phyloP scores from a whole-genome alignment of 2,329 filamentous ascomycete species.

The Pseudonectria foliicola region DNA sequence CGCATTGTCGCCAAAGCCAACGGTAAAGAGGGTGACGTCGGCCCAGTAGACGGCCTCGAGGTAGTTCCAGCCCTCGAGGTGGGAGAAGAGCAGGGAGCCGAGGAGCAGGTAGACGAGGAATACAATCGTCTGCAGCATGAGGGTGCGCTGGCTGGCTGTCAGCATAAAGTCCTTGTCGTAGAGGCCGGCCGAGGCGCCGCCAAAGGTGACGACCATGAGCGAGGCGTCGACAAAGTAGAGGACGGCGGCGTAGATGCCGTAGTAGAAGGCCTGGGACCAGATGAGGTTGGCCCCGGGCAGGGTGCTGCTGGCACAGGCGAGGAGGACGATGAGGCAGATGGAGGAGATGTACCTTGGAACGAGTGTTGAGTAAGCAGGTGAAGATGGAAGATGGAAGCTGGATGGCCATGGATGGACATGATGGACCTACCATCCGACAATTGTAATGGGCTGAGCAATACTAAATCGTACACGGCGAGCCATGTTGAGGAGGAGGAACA shows the following conservation, averaged over 20 bases:
- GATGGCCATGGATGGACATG: background rate
- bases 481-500: constrained; percentile 83
- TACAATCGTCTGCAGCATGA: constrained; percentile 85
- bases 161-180: constrained; percentile 75
- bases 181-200: constrained; percentile 61
- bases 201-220: constrained; percentile 71
- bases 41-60: constrained; percentile 76
- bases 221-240: constrained; percentile 75
- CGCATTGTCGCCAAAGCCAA: constrained; percentile 54
- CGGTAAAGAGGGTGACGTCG: constrained; percentile 61
- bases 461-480: constrained; percentile 71
- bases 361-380: background rate
- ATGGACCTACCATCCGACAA: constrained; percentile 62
- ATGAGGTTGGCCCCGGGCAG: constrained; percentile 42
- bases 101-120: constrained; percentile 76
- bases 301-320: constrained; percentile 57
- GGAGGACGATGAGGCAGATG: constrained; percentile 59
- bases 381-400: background rate
- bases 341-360: constrained; percentile 46
- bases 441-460: constrained; percentile 75
- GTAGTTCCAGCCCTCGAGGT: constrained; percentile 67
- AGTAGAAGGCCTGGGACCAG: constrained; percentile 79
- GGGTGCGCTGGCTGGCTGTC: constrained; percentile 72
- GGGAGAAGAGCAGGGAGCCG: constrained; percentile 68
- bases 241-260: constrained; percentile 70